Evolutionary conservation across 169 alveolate genomes (phyloP).

Genomic region (Cyclospora cayetanensis): DNA sequence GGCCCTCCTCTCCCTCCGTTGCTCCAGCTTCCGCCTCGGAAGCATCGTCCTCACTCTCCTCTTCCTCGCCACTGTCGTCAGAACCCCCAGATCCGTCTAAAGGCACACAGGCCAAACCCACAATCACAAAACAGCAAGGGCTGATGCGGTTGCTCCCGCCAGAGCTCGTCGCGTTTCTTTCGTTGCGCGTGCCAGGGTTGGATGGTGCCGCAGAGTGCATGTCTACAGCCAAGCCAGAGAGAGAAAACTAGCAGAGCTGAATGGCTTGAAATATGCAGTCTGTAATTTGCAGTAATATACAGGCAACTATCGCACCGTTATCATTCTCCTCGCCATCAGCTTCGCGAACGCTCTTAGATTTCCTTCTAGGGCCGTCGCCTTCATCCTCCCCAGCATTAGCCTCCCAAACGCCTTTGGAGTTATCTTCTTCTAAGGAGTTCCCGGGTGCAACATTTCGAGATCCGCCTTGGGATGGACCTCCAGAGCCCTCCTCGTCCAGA

Average conservation of each 20-base stretch:
- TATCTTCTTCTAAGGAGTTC: too few species aligned
- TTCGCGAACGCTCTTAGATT: too few species aligned
- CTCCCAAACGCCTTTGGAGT: too few species aligned
- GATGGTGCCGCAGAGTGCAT: neutral
- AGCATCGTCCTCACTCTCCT: neutral
- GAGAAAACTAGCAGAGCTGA: too few species aligned
- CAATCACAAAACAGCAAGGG: neutral
- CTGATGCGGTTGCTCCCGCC: neutral
- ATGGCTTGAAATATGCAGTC: too few species aligned
- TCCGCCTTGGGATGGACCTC: neutral
- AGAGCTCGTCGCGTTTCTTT: neutral
- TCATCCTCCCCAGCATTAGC: too few species aligned
- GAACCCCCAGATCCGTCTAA: neutral
- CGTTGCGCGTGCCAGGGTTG: neutral
- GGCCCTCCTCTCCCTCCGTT: slow-evolving; percentile 30
- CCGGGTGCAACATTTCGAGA: neutral
- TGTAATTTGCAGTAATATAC: too few species aligned
- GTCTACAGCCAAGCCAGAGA: neutral
- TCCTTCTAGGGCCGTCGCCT: too few species aligned
- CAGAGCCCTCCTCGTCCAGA: neutral
- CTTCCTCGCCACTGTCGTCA: slow-evolving; percentile 23
- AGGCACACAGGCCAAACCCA: neutral
- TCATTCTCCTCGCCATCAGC: too few species aligned
- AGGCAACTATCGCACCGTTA: too few species aligned
- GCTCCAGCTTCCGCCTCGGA: slow-evolving; percentile 10